Conservation (phyloP, 2,329 filamentous ascomycete species). For the Metarhizium guizhouense region DNA sequence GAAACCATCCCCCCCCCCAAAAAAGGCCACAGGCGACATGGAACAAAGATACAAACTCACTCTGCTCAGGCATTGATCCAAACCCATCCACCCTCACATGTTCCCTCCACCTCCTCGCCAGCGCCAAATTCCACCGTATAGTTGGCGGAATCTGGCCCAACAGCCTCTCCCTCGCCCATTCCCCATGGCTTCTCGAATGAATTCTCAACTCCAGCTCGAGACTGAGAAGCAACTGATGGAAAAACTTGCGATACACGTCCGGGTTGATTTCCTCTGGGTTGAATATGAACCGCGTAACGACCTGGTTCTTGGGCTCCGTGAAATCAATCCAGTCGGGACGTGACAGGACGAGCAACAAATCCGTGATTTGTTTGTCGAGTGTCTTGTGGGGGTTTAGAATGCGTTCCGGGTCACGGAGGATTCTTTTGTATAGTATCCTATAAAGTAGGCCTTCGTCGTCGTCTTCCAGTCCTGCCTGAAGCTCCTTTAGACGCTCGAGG, state of each 20-base stretch:
- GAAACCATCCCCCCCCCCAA: background rate
- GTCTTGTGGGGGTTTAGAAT: constrained; percentile 50
- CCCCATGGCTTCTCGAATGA: constrained; percentile 50
- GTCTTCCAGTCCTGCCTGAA: constrained; percentile 48
- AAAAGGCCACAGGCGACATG: background rate
- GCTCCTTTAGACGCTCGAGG: constrained; percentile 48
- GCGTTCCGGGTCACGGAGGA: constrained; percentile 60
- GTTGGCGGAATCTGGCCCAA: constrained; percentile 57
- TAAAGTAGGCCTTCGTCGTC: constrained; percentile 51
- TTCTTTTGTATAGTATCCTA: constrained; percentile 54
- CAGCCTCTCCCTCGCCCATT: constrained; percentile 55
- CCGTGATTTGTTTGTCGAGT: constrained; percentile 63
- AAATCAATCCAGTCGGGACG: constrained; percentile 68
- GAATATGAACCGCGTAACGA: constrained; percentile 64
- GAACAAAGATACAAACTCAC: constrained; percentile 21
- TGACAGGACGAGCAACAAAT: constrained; percentile 60
- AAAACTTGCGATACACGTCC: constrained; percentile 55
- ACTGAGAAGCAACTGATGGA: constrained; percentile 67
- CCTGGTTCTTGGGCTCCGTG: constrained; percentile 59
- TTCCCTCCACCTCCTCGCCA: constrained; percentile 65
- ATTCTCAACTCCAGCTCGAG: constrained; percentile 65
- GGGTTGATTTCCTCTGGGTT: constrained; percentile 47
- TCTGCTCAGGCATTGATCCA: constrained; percentile 41
- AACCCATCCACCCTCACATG: constrained; percentile 58
- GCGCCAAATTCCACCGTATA: constrained; percentile 63